Evolutionary conservation across 176 grass and related monocot genomes (phyloP), one percentile per base, ranked within the genome.

Genomic region (Carex littledalei): DNA sequence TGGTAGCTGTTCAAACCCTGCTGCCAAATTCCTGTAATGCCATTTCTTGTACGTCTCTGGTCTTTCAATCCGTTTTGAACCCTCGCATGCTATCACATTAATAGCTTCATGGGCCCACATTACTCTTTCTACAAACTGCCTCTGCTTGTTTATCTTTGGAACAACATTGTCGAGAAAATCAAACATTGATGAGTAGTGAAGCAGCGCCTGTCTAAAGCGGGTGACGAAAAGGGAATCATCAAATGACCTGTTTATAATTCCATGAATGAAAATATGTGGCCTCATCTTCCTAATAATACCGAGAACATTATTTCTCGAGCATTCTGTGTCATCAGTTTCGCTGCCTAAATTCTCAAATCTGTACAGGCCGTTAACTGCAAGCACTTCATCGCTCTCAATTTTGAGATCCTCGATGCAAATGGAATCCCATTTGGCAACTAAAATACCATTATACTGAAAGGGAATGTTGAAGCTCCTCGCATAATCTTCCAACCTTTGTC

Each of bases 11-110:
- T 24, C 54, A 52, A 87, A 87, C 34, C 86, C 86, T 64, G 67
- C 79, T 24, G 63, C 45, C 56, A 83, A 20, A 74, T 82, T 87
- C 65, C 79, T 87, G 2, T 49, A 63, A 68, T 87, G 86, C 86
- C 86, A 87, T 52, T 83, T 77, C 78, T 87, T 87, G 54, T 87
- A 87, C 5, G 63, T 87, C 54, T 87, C 79, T 3, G 86, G 86
- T 18, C 86, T 83, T 63, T 87, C 66, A 16, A 87, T 70, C 26
- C 86, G 83, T 73, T 83, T 39, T 31, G 86, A 65, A 43, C 86
- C 86, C 32, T 87, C 86, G 3, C 86, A 87, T 37, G 86, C 78
- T 87, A 83, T 83, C 21, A 63, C 86, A 83, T 87, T 87, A 56
- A 87, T 18, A 76, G 79, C 79, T 58, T 87, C 78, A 59, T 59